These are phyloP conservation scores for Maudiozyma turicensis DNA, from an alignment of 805 yeast genomes.

Conservation along the genomic window DNA sequence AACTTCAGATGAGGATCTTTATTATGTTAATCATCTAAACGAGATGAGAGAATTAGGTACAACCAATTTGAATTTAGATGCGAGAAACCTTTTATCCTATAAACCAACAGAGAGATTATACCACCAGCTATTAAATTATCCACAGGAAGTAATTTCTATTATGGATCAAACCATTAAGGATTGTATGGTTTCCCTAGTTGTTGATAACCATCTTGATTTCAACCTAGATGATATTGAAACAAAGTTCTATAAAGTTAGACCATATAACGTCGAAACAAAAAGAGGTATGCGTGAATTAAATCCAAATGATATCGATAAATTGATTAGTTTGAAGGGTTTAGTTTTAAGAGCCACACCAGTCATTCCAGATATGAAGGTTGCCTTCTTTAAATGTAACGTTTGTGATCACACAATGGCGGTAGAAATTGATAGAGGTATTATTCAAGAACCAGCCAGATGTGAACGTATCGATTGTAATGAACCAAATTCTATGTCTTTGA, in stretches of 20 bases:
- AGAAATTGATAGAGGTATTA: slow-evolving; percentile 89
- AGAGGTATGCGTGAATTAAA: slow-evolving; percentile 87
- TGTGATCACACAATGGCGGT: slow-evolving; percentile 89
- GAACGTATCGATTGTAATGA: slow-evolving; percentile 83
- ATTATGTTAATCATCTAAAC: slow-evolving; percentile 63
- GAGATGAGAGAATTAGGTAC: slow-evolving; percentile 71
- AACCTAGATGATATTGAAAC: slow-evolving; percentile 63
- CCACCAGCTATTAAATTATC: slow-evolving; percentile 81
- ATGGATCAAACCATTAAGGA: slow-evolving; percentile 96
- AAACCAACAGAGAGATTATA: slow-evolving; percentile 70
- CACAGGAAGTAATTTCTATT: slow-evolving; percentile 93
- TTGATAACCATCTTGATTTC: slow-evolving; percentile 45
- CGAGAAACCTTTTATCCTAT: slow-evolving; percentile 66
- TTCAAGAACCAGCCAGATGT: slow-evolving; percentile 86
- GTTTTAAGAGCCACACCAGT: slow-evolving; percentile 82
- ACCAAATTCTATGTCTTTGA: slow-evolving; percentile 75
- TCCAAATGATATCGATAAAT: slow-evolving; percentile 89
- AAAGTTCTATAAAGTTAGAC: slow-evolving; percentile 77
- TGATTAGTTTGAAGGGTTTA: slow-evolving; percentile 84
- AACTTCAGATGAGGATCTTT: slow-evolving; percentile 59
- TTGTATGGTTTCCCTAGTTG: slow-evolving; percentile 65
- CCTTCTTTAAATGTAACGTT: slow-evolving; percentile 89
- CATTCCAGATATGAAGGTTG: slow-evolving; percentile 96
- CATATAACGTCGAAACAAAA: slow-evolving; percentile 64
- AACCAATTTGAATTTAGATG: slow-evolving; percentile 77